Evolutionary conservation across 176 grass and related monocot species (phyloP), one percentile per base, ranked within the genome.

Genomic region (Cenchrus americanus): DNA sequence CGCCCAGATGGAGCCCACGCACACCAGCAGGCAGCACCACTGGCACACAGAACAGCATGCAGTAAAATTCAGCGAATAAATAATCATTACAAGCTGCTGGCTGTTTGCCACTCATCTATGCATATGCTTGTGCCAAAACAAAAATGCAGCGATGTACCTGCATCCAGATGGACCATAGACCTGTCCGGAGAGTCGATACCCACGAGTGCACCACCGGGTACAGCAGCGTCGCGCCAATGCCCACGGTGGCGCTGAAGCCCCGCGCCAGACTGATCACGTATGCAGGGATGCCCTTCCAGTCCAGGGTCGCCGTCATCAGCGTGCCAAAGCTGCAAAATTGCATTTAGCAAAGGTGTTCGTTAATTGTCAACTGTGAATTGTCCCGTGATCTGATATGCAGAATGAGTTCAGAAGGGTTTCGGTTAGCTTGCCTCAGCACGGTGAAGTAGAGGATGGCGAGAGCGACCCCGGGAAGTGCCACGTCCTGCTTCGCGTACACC

Each of bases 121-220:
- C 0, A 8, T 52, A 14, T 59, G 55, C 55, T 59, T 10, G 55
- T 22, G 55, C 21, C 55, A 59, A 59, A 22, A 10, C 7, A 24
- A 61, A 4, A 37, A 37, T 37, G 34, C 34, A 37, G 34, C 4
- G 34, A 37, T 3, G 34, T 37, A 73, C 70, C 70, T 73, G 86
- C 80, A 57, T 90, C 96, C 96, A 95, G 22, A 98, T 83, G 23
- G 93, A 95, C 96, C 96, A 98, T 0, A 98, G 85, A 19, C 96
- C 96, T 18, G 96, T 93, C 18, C 96, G 80, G 9, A 98, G 60
- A 10, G 96, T 93, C 1, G 87, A 93, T 8, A 98, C 77, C 74
- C 81, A 49, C 26, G 96, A 88, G 77, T 93, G 91, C 67, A 85
- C 49, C 22, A 50, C 49, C 0, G 96, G 96, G 79, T 98, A 98